Evolutionary conservation across 2,329 filamentous ascomycete genomes (phyloP).

Genomic region (Phymatotrichopsis omnivora): DNA sequence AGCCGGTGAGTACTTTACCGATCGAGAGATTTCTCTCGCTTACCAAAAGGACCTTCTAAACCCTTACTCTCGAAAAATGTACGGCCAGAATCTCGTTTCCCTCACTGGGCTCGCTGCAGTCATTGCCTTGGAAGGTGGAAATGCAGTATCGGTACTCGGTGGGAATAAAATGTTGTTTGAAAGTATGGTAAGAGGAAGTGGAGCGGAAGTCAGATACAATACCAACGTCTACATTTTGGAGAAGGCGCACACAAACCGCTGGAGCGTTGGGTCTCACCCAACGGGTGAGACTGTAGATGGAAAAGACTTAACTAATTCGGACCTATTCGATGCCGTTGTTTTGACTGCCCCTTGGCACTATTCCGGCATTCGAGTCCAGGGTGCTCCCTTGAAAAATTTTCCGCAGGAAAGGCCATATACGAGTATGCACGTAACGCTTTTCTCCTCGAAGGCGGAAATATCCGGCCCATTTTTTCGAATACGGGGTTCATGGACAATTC

Average conservation of each 20-base stretch:
- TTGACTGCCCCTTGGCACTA: constrained; percentile 77
- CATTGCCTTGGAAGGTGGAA: constrained; percentile 81
- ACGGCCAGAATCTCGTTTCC: constrained; percentile 73
- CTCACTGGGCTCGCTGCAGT: constrained; percentile 86
- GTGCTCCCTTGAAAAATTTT: constrained; percentile 36
- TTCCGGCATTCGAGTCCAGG: constrained; percentile 50
- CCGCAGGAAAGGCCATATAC: constrained; percentile 77
- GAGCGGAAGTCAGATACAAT: constrained; percentile 52
- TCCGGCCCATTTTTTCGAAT: constrained; percentile 65
- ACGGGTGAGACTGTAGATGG: constrained; percentile 16
- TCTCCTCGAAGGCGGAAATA: constrained; percentile 65
- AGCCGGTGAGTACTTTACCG: constrained; percentile 59
- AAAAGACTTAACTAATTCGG: constrained; percentile 18
- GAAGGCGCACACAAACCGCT: constrained; percentile 38
- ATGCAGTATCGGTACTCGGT: constrained; percentile 64
- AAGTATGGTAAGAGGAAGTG: constrained; percentile 58
- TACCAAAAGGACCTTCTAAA: constrained; percentile 80
- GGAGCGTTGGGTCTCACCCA: constrained; percentile 19
- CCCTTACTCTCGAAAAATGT: constrained; percentile 84
- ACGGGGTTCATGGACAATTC: constrained; percentile 53
- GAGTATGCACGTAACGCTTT: constrained; percentile 75
- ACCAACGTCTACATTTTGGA: constrained; percentile 54
- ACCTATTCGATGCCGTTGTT: constrained; percentile 64
- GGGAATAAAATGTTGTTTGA: constrained; percentile 94
- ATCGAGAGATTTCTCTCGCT: constrained; percentile 53